These are phyloP conservation scores for Cyberlindnera subsufficiens DNA, from an alignment of 805 yeast species.

Conservation along the genomic window DNA sequence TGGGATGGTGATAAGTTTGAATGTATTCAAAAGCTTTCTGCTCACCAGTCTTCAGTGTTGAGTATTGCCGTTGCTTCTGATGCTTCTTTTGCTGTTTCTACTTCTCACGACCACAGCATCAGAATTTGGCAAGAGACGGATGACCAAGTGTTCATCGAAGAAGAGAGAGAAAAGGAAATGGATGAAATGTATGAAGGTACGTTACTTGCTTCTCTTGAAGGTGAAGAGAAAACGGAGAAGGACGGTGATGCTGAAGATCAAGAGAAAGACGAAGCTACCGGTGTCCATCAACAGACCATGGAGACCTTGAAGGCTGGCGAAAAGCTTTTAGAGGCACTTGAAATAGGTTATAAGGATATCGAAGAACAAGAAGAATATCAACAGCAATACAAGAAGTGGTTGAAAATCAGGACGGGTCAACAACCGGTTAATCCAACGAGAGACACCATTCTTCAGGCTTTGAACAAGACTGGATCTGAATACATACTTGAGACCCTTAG, in stretches of 20 bases:
- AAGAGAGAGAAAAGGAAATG: slow-evolving; percentile 92
- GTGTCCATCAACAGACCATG: slow-evolving; percentile 75
- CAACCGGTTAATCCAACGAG: slow-evolving; percentile 57
- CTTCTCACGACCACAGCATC: slow-evolving; percentile 90
- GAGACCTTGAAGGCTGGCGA: slow-evolving; percentile 96
- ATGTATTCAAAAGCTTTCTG: slow-evolving; percentile 79
- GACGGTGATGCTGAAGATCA: slow-evolving; percentile 31
- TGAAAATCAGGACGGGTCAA: slow-evolving; percentile 37
- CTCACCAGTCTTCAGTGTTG: slow-evolving; percentile 95
- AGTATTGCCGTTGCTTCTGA: slow-evolving; percentile 68
- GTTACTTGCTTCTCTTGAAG: slow-evolving; percentile 66
- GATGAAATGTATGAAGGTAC: slow-evolving; percentile 89
- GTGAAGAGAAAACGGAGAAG: slow-evolving; percentile 32
- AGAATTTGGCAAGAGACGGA: slow-evolving; percentile 92
- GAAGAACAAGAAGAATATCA: slow-evolving; percentile 49
- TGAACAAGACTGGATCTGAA: slow-evolving; percentile 64
- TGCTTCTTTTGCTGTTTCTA: slow-evolving; percentile 70
- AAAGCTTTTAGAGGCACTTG: slow-evolving; percentile 85
- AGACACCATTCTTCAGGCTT: slow-evolving; percentile 69
- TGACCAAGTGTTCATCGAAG: slow-evolving; percentile 94
- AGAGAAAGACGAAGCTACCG: slow-evolving; percentile 49
- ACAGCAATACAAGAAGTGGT: slow-evolving; percentile 33
- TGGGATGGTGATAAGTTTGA: slow-evolving; percentile 99
- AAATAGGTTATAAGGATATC: slow-evolving; percentile 69
- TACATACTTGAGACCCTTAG: slow-evolving; percentile 69